Base-by-base conservation (phyloP, 305 asterid species). In the Rubia tinctorum region DNA sequence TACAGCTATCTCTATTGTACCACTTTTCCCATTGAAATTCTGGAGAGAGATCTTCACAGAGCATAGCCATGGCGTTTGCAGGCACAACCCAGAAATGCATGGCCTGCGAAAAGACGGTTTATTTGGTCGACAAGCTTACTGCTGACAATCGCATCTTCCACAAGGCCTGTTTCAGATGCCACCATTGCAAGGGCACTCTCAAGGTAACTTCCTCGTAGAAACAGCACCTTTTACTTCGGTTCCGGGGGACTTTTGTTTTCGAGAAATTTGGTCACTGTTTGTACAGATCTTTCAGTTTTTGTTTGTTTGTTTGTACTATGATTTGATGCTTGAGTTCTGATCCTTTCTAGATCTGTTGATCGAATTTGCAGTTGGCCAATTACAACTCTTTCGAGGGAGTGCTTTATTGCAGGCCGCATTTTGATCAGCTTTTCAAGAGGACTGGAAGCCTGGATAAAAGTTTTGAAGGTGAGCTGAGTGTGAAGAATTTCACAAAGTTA, bases 381-480 rank as follows among this genome's bases (percentile, higher is more conserved):
- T 95, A 90, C 91, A 95, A 95, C 81, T 95, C 99, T 72, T 95
- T 95, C 56, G 99, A 95, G 84, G 99, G 99, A 80, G 98, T 92
- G 75, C 91, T 95, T 10, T 95, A 95, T 71, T 95, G 99, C 85
- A 92, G 99, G 85, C 99, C 99, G 69, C 99, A 95, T 87, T 95
- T 95, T 78, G 99, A 95, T 88, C 99, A 95, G 91, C 90, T 92
- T 81, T 95, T 88, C 90, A 95, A 95, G 75, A 85, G 91, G 84
- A 95, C 99, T 76, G 99, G 99, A 64, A 95, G 99, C 78, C 82
- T 95, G 62, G 98, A 95, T 44, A 95, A 95, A 83, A 92, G 98
- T 84, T 95, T 95, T 74, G 97, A 95, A 85, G 99, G 99, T 91
- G 85, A 56, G 59, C 66, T 22, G n/a, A 37, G 6, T 1, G 34